A percentile compares a stretch with the other conserved stretches of the same genome.
Conservation (phyloP, 2,329 filamentous ascomycete genomes). For the Berkeleyomyces basicola region DNA sequence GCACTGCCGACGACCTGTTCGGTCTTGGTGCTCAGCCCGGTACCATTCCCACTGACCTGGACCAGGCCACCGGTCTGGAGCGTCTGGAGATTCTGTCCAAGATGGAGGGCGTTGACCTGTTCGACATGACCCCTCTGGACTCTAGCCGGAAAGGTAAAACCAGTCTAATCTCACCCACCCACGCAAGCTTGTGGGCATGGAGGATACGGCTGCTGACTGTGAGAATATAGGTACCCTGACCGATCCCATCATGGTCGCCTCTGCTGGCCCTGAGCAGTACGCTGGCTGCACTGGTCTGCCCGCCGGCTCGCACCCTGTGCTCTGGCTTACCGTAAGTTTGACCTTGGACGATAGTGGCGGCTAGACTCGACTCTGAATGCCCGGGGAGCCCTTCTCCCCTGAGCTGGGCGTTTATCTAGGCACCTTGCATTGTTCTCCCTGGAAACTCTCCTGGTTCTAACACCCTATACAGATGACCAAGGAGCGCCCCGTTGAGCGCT, state of each 20-base stretch:
- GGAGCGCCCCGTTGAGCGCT: slow-evolving; percentile 83
- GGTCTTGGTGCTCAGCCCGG: slow-evolving; percentile 67
- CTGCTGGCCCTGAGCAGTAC: slow-evolving; percentile 91
- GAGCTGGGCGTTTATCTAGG: background rate
- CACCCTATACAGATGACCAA: slow-evolving; percentile 50
- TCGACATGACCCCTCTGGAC: slow-evolving; percentile 96
- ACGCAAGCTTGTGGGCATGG: background rate
- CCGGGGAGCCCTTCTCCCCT: background rate
- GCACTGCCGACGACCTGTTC: slow-evolving; percentile 64
- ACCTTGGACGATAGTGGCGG: background rate
- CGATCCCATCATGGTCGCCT: slow-evolving; percentile 78
- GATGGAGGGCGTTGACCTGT: slow-evolving; percentile 95
- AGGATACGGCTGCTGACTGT: slow-evolving; percentile 1
- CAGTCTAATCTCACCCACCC: background rate
- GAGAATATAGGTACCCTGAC: slow-evolving; percentile 55
- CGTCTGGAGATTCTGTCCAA: slow-evolving; percentile 97
- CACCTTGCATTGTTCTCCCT: background rate
- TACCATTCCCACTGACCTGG: slow-evolving; percentile 80
- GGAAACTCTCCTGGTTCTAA: background rate
- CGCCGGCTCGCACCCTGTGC: slow-evolving; percentile 76
- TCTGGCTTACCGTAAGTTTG: slow-evolving; percentile 70
- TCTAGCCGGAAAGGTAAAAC: slow-evolving; percentile 62
- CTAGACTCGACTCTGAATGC: background rate
- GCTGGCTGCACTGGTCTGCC: slow-evolving; percentile 90
- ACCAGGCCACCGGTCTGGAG: slow-evolving; percentile 94